These are phyloP conservation scores for Chaetomium tenue DNA, from an alignment of 495 filamentous ascomycete genomes.

Conservation along the genomic window DNA sequence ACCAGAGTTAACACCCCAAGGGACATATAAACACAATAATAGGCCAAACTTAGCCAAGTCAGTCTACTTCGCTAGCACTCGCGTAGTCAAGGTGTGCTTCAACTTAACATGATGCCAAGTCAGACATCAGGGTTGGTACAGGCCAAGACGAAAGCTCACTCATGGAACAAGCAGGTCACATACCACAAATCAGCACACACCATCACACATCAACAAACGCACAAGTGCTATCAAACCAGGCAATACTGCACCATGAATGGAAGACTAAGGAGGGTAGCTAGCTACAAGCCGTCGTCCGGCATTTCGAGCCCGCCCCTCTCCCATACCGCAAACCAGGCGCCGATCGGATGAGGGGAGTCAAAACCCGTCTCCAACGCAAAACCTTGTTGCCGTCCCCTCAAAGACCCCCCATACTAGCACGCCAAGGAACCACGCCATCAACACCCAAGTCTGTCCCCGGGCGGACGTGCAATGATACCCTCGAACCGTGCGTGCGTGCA, in stretches of 20 bases:
- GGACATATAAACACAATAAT: too few species aligned
- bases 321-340: neutral
- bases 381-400: neutral
- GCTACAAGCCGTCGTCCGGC: conserved; percentile 19
- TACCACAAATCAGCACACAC: neutral
- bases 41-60: too few species aligned
- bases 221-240: neutral
- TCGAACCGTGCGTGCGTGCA: neutral
- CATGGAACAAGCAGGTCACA: too few species aligned
- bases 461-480: neutral
- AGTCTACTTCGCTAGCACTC: too few species aligned
- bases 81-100: too few species aligned
- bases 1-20: too few species aligned
- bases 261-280: conserved; percentile 19
- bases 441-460: neutral
- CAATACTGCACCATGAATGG: conserved; percentile 22
- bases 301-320: conserved; percentile 5
- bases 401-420: neutral
- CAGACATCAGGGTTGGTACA: too few species aligned
- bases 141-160: too few species aligned
- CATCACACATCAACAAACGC: too few species aligned
- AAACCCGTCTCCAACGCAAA: neutral
- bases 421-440: neutral
- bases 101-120: too few species aligned
- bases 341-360: neutral